Conservation (phyloP, 768 basidiomycete genomes). For the Tylopilus intermedius region DNA sequence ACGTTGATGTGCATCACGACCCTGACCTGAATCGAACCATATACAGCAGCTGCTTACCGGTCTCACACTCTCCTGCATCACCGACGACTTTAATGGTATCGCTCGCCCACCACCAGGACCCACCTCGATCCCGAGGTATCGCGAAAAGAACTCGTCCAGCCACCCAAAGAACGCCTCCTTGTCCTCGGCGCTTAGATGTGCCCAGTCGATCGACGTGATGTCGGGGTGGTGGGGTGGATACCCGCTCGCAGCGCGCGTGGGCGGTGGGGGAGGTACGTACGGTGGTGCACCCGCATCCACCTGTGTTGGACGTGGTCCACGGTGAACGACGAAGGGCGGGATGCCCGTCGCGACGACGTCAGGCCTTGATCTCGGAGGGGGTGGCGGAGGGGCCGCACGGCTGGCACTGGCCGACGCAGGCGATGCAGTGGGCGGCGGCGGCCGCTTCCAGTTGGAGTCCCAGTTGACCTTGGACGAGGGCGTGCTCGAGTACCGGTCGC, state of each 20-base stretch:
- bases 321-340: slow-evolving; percentile 9
- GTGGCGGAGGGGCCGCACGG: slow-evolving; percentile 23
- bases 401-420: no score
- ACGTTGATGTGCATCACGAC: background rate
- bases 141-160: slow-evolving; percentile 77
- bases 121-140: slow-evolving; percentile 31
- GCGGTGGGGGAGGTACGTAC: slow-evolving; percentile 23
- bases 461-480: slow-evolving; percentile 60
- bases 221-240: slow-evolving; percentile 14
- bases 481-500: slow-evolving; percentile 51
- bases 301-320: slow-evolving; percentile 11
- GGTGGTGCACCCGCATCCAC: slow-evolving; percentile 4
- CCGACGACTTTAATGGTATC: background rate
- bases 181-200: slow-evolving; percentile 59
- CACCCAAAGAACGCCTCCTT: slow-evolving; percentile 71
- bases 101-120: slow-evolving; percentile 3
- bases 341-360: slow-evolving; percentile 2
- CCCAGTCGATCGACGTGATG: slow-evolving; percentile 54
- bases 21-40: background rate
- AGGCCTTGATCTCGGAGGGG: slow-evolving; percentile 30
- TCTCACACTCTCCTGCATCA: background rate
- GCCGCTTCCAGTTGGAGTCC: slow-evolving; percentile 51
- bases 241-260: slow-evolving; percentile 24
- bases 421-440: slow-evolving; percentile 38
- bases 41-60: slow-evolving; percentile 16